These are phyloP conservation scores for Colletotrichum sp. DNA, from an alignment of 2,329 filamentous ascomycete genomes.

Conservation along the genomic window DNA sequence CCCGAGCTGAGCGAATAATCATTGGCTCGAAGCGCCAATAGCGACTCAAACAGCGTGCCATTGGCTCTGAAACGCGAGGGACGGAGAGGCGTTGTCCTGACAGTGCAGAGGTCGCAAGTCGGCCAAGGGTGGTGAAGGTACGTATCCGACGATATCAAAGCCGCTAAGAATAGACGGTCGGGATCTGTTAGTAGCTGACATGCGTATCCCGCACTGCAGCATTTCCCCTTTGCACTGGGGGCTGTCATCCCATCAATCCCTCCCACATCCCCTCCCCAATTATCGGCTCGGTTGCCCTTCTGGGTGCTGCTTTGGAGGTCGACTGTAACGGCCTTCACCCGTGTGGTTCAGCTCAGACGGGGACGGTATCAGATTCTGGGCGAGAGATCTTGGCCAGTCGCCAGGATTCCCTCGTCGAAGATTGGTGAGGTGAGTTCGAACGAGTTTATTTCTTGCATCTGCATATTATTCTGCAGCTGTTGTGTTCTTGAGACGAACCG, in stretches of 20 bases:
- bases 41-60: not conserved
- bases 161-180: constrained; percentile 12
- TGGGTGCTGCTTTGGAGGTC: not conserved
- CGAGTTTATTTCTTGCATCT: not conserved
- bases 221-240: not conserved
- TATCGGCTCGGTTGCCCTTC: constrained; percentile 2
- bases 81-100: constrained; percentile 1
- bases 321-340: not conserved
- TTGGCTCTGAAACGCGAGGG: constrained; percentile 8
- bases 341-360: constrained; percentile 11
- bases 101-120: not conserved
- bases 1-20: not conserved
- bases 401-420: constrained; percentile 5
- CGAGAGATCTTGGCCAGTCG: not conserved
- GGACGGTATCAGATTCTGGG: not conserved
- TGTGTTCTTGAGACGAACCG: constrained; percentile 10
- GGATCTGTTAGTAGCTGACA: not conserved
- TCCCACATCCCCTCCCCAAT: not conserved
- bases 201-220: not conserved
- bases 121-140: constrained; percentile 6
- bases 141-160: not conserved
- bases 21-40: not conserved
- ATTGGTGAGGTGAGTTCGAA: constrained; percentile 7
- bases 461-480: not conserved
- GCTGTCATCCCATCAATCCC: constrained; percentile 7